These are phyloP conservation scores for Xylogone sp. DNA, from an alignment of 2,329 filamentous ascomycete genomes.

Conservation along the genomic window DNA sequence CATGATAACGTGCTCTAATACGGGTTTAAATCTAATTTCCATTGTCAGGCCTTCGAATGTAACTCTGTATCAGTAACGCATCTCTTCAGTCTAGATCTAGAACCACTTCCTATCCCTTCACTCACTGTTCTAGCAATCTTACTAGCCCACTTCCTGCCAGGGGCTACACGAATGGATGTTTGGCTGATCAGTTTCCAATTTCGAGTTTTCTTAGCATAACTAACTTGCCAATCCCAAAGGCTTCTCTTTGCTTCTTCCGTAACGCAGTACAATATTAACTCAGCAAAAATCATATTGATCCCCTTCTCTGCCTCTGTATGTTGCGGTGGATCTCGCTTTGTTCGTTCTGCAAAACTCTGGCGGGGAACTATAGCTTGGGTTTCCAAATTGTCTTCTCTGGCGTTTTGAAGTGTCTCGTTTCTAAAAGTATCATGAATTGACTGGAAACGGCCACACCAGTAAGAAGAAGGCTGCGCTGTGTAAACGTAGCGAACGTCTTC, in stretches of 20 bases:
- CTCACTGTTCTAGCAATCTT: neutral
- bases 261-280: conserved; percentile 43
- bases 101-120: neutral
- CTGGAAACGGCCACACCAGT: conserved; percentile 61
- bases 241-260: conserved; percentile 45
- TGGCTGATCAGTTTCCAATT: conserved; percentile 10
- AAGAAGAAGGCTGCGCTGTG: conserved; percentile 43
- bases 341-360: neutral
- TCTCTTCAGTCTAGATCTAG: neutral
- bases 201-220: conserved; percentile 34
- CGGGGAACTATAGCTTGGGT: too few species aligned
- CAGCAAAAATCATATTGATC: conserved; percentile 39
- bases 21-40: too few species aligned
- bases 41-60: too few species aligned
- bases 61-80: neutral
- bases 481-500: conserved; percentile 29
- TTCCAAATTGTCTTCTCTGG: neutral
- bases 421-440: conserved; percentile 52
- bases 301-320: conserved; percentile 35
- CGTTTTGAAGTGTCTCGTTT: conserved; percentile 34
- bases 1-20: too few species aligned
- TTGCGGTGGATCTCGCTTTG: neutral
- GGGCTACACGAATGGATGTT: neutral
- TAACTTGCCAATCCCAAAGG: conserved; percentile 45
- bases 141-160: neutral